phyloP scores from a whole-genome alignment of 1,284 basidiomycete species.

The Irpex sp. region DNA sequence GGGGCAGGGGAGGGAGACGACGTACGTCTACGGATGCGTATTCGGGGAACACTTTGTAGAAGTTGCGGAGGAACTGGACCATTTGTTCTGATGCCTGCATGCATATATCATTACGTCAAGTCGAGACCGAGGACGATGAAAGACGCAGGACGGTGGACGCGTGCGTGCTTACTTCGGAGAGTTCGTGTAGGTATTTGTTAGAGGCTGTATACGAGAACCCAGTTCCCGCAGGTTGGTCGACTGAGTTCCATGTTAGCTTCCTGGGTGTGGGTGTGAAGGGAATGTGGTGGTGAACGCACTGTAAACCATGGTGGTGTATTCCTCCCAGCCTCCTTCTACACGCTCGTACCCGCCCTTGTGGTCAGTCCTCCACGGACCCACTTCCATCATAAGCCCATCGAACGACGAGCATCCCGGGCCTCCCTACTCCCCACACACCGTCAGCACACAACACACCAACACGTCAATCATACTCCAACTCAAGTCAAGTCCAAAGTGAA shows the following conservation, averaged over 20 bases:
- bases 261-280: neutral
- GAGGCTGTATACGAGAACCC: conserved; percentile 91
- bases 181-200: conserved; percentile 79
- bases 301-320: conserved; percentile 96
- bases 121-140: too few relatives aligned
- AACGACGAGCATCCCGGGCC: conserved; percentile 97
- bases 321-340: conserved; percentile 94
- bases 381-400: conserved; percentile 97
- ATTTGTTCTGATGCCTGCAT: conserved; percentile 78
- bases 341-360: conserved; percentile 77
- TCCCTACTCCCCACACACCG: conserved; percentile 46
- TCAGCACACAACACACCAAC: neutral
- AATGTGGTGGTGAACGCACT: conserved; percentile 42
- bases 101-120: neutral
- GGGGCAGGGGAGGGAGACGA: conserved; percentile 9
- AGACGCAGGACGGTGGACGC: neutral
- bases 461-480: conserved; percentile 4
- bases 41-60: conserved; percentile 91
- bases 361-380: conserved; percentile 88
- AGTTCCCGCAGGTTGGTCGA: conserved; percentile 97
- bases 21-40: conserved; percentile 80
- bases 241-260: conserved; percentile 36
- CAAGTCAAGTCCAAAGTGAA: neutral
- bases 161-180: conserved; percentile 54
- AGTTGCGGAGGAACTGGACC: conserved; percentile 82